phyloP scores from a whole-genome alignment of 345 rosid genomes.

The Linum tenue region DNA sequence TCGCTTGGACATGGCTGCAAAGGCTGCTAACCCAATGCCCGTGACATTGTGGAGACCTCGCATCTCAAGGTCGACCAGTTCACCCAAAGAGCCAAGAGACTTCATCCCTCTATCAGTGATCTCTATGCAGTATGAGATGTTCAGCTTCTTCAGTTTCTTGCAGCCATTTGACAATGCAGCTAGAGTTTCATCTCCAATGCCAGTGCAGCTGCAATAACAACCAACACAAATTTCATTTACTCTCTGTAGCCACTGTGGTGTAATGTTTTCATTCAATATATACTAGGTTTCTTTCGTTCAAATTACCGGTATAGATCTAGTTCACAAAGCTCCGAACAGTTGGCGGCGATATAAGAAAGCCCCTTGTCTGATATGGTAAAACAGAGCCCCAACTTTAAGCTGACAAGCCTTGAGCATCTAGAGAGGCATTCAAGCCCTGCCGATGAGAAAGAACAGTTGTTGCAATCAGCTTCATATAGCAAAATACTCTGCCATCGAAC shows the following conservation, averaged over 20 bases:
- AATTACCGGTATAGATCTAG: slow-evolving; percentile 84
- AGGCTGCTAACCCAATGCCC: slow-evolving; percentile 47
- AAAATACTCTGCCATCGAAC: no score
- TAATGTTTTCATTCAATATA: neutral
- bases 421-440: slow-evolving; percentile 75
- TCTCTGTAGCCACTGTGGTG: neutral
- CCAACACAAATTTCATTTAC: neutral
- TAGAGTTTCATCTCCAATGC: slow-evolving; percentile 67
- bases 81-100: slow-evolving; percentile 40
- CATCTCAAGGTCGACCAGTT: slow-evolving; percentile 60
- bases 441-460: slow-evolving; percentile 6
- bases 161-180: slow-evolving; percentile 65
- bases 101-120: slow-evolving; percentile 58
- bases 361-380: slow-evolving; percentile 62
- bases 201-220: slow-evolving; percentile 38
- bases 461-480: no score
- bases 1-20: slow-evolving; percentile 54
- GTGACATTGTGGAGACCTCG: slow-evolving; percentile 55
- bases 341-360: slow-evolving; percentile 45
- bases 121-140: slow-evolving; percentile 63
- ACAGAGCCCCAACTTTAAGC: slow-evolving; percentile 78
- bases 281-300: neutral
- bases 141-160: slow-evolving; percentile 65
- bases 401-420: slow-evolving; percentile 47
- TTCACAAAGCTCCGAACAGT: slow-evolving; percentile 52